These are phyloP conservation scores for Sporothrix phasma DNA, from an alignment of 2,329 filamentous ascomycete species.

Conservation along the genomic window DNA sequence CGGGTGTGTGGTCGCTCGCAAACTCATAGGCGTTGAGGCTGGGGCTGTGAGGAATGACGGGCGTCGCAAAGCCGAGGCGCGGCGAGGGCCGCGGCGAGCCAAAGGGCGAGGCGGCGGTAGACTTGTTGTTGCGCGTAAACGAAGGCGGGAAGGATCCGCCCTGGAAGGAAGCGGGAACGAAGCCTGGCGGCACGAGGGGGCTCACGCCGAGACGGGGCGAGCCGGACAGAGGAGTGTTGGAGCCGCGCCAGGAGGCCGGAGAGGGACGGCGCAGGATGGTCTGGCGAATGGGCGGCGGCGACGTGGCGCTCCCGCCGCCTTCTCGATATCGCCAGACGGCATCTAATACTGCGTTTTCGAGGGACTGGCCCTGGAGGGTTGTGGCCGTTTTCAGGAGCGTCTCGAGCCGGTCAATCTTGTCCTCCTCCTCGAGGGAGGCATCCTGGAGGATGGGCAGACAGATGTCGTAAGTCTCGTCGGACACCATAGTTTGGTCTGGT, in stretches of 20 bases:
- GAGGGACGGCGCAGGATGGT: slow-evolving; percentile 84
- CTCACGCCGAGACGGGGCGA: slow-evolving; percentile 75
- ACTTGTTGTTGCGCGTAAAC: slow-evolving; percentile 62
- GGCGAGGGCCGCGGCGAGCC: slow-evolving; percentile 89
- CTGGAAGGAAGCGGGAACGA: slow-evolving; percentile 52
- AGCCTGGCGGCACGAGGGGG: slow-evolving; percentile 75
- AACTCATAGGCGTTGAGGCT: slow-evolving; percentile 94
- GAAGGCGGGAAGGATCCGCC: slow-evolving; percentile 47
- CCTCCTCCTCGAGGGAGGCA: slow-evolving; percentile 75
- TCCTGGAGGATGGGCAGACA: slow-evolving; percentile 84
- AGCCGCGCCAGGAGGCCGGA: slow-evolving; percentile 84
- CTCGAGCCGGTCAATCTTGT: slow-evolving; percentile 87
- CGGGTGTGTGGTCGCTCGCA: slow-evolving; percentile 66
- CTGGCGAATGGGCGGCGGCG: slow-evolving; percentile 77
- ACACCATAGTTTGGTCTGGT: slow-evolving; percentile 59
- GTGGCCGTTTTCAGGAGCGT: slow-evolving; percentile 74
- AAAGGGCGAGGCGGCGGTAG: slow-evolving; percentile 75
- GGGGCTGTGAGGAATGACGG: slow-evolving; percentile 85
- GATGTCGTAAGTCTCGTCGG: slow-evolving; percentile 85
- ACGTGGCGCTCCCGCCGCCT: slow-evolving; percentile 53
- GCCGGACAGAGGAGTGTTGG: slow-evolving; percentile 69
- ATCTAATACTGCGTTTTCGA: slow-evolving; percentile 87
- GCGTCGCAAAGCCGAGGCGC: slow-evolving; percentile 78
- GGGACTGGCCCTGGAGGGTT: slow-evolving; percentile 58
- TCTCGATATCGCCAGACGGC: slow-evolving; percentile 79